Evolutionary conservation across 2,329 filamentous ascomycete genomes (phyloP), one percentile per base, ranked within the genome.

Genomic region (Monilinia polystroma): DNA sequence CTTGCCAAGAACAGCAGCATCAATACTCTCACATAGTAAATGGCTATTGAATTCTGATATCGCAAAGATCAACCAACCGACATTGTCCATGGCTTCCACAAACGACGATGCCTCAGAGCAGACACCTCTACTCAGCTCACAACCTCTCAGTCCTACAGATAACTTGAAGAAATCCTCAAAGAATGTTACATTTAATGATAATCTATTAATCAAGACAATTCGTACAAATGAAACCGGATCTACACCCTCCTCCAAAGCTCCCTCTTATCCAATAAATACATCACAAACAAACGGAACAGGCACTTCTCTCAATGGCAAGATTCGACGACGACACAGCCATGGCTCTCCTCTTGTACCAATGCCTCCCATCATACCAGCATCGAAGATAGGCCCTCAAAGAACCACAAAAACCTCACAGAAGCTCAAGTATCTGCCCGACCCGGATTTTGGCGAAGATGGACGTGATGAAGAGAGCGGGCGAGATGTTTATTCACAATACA

Each of bases 401-500:
- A 98, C 93, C 66, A 96, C 93, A 32, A 96, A 97, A 79, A 97
- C 91, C 71, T 92, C 92, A 1, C 93, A 98, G 81, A 99, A 99
- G 81, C 84, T 99, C 69, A 99, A 99, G 80, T 85, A 99, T n/a
- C 82, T 99, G 20, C 95, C 95, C 0, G 95, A 95, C 75, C 93
- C 93, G 0, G 91, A 96, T 68, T 84, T 92, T 55, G 91, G 86
- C 47, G 90, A 91, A 35, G 91, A 93, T 54, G 87, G 83, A 23
- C 72, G 82, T 71, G 93, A 98, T 69, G 94, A 97, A 75, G 94
- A 97, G 78, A 95, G 92, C 74, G 93, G 93, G 12, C 84, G 93
- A 70, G 95, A 99, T 77, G 95, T 99, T 43, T 99, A 99, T 80
- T 94, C 93, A 35, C 95, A 99, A 78, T 98, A 97, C 77, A 97